Evolutionary conservation across 108 stramenopile species (phyloP).

Genomic region (Mayamaea pseudoterrestris): DNA sequence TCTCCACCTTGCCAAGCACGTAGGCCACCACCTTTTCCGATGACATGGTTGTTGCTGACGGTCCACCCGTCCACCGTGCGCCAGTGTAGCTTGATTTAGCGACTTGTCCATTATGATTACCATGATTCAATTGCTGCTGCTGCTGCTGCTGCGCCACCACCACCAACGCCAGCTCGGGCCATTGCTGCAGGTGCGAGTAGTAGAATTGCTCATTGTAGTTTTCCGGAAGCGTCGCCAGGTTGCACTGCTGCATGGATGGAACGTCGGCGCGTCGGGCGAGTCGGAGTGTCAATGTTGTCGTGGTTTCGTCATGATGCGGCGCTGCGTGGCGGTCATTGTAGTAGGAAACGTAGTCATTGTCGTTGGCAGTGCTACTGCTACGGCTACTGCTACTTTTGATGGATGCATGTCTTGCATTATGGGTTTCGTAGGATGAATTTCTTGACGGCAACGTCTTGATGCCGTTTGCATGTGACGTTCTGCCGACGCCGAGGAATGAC

Average conservation of each 20-base stretch:
- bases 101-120: neutral
- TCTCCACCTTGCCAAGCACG: constrained; percentile 79
- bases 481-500: too few species aligned
- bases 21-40: constrained; percentile 65
- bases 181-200: constrained; percentile 57
- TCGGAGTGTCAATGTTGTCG: constrained; percentile 27
- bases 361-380: too few species aligned
- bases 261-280: constrained; percentile 66
- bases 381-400: too few species aligned
- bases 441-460: too few species aligned
- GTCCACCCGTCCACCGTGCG: neutral
- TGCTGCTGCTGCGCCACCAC: constrained; percentile 20
- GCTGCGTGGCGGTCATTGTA: too few species aligned
- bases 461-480: too few species aligned
- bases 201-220: constrained; percentile 84
- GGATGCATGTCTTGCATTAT: too few species aligned
- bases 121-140: too few species aligned
- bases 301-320: too few species aligned
- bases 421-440: too few species aligned
- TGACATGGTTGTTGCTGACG: neutral
- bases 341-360: too few species aligned
- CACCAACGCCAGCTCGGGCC: constrained; percentile 77
- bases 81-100: too few species aligned
- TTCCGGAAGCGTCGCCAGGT: constrained; percentile 80
- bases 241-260: constrained; percentile 60